Conservation (phyloP, 2,329 filamentous ascomycete genomes). For the Calonectria naviculata region DNA sequence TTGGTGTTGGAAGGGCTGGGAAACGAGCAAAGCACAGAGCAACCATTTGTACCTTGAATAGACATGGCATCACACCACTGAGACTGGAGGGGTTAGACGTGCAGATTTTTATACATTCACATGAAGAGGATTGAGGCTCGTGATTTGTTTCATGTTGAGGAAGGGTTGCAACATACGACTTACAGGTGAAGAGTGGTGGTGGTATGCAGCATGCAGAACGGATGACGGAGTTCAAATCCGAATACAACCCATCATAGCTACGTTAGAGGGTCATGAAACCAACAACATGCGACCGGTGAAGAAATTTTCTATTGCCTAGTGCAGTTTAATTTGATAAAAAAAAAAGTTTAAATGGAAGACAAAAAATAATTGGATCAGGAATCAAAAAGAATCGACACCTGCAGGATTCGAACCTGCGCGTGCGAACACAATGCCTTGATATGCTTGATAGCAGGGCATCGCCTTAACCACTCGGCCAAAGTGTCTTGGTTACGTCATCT, state of each 20-base stretch:
- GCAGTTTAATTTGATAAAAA: no score
- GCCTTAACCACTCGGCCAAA: constrained; percentile 6
- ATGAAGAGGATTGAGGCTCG: constrained; percentile 1
- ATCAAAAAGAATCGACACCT: constrained; percentile 2
- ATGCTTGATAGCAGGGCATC: not conserved
- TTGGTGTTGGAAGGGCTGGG: not conserved
- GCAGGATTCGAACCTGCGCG: constrained; percentile 5
- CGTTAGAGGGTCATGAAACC: not conserved
- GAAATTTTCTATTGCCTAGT: no score
- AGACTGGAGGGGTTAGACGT: constrained; percentile 13
- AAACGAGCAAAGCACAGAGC: not conserved
- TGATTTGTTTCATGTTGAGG: not conserved
- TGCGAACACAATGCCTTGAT: not conserved
- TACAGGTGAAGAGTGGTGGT: not conserved
- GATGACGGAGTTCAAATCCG: not conserved
- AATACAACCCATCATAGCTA: not conserved
- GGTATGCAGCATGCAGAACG: not conserved
- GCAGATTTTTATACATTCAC: constrained; percentile 3
- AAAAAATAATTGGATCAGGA: not conserved
- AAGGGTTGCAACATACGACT: not conserved
- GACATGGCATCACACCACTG: not conserved
- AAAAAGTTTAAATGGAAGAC: not conserved
- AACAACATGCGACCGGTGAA: not conserved
- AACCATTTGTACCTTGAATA: not conserved
- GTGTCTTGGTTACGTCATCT: not conserved